Percentiles rank a stretch among this genome's conserved stretches.
Conservation (phyloP, 768 basidiomycete species). For the Suillus tomentosus region DNA sequence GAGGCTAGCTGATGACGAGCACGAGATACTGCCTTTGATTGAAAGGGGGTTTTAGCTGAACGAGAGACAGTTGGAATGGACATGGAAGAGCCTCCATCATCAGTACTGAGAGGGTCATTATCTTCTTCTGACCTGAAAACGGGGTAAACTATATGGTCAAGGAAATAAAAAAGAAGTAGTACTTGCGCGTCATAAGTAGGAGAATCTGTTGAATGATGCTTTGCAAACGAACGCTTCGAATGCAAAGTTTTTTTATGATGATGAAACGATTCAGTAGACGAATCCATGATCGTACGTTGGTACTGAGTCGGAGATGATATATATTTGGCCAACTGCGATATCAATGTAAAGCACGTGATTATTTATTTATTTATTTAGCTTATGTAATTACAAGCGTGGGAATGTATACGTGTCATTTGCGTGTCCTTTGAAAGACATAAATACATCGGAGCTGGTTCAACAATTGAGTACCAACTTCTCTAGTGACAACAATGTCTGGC, state of each 20-base stretch:
- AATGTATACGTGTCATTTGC: constrained; percentile 6
- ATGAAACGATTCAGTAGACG: constrained; percentile 25
- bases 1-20: constrained; percentile 56
- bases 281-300: constrained; percentile 23
- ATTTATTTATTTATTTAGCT: neutral
- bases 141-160: constrained; percentile 19
- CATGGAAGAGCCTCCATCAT: constrained; percentile 62
- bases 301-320: neutral
- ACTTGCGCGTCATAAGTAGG: constrained; percentile 77
- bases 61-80: constrained; percentile 38
- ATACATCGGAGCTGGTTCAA: neutral
- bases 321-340: neutral
- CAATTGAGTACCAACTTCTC: neutral
- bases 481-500: constrained; percentile 13
- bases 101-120: constrained; percentile 77
- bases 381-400: neutral
- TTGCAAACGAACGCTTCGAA: constrained; percentile 69
- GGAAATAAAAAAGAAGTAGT: constrained; percentile 2
- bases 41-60: constrained; percentile 29
- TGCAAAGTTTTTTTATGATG: constrained; percentile 38
- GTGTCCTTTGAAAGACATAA: constrained; percentile 7
- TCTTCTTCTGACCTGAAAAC: constrained; percentile 75
- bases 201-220: constrained; percentile 62
- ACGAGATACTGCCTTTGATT: constrained; percentile 29
- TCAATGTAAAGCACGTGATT: neutral